These are phyloP conservation scores for Castanospermum australe DNA, from an alignment of 306 rosid species.

Conservation along the genomic window DNA sequence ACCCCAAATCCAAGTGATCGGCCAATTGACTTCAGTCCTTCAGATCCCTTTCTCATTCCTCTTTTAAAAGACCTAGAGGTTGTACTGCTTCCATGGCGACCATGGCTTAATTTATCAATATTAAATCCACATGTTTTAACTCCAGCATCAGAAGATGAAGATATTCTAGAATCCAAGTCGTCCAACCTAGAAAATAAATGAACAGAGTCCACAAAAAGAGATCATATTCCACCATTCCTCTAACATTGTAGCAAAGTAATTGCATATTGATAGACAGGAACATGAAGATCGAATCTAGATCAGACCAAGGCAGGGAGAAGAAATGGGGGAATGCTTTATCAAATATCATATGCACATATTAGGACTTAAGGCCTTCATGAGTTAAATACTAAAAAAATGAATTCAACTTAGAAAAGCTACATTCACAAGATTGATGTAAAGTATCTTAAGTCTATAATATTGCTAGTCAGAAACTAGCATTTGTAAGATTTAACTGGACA, in stretches of 20 bases:
- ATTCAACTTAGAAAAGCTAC: not conserved
- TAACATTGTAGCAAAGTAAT: constrained; percentile 3
- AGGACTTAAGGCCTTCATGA: not conserved
- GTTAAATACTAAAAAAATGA: not conserved
- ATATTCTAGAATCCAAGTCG: constrained; percentile 72
- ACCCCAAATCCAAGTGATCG: constrained; percentile 75
- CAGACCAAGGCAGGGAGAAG: not conserved
- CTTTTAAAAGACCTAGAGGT: constrained; percentile 72
- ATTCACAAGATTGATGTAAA: not conserved
- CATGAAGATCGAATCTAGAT: not conserved
- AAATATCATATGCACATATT: not conserved
- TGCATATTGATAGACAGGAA: constrained; percentile 1
- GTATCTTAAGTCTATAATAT: not conserved
- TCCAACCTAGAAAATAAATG: constrained; percentile 61
- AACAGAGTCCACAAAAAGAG: constrained; percentile 8
- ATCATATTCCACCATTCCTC: constrained; percentile 9
- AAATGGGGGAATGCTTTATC: not conserved
- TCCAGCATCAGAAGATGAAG: constrained; percentile 62
- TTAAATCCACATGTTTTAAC: constrained; percentile 59
- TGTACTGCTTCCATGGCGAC: constrained; percentile 52
- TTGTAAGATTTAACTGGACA: not conserved
- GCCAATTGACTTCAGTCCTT: constrained; percentile 85
- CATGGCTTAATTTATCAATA: constrained; percentile 59
- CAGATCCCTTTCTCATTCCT: constrained; percentile 85
- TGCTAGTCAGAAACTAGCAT: not conserved